Conservation (phyloP, 805 yeast genomes). For the Clavispora phyllophila region DNA sequence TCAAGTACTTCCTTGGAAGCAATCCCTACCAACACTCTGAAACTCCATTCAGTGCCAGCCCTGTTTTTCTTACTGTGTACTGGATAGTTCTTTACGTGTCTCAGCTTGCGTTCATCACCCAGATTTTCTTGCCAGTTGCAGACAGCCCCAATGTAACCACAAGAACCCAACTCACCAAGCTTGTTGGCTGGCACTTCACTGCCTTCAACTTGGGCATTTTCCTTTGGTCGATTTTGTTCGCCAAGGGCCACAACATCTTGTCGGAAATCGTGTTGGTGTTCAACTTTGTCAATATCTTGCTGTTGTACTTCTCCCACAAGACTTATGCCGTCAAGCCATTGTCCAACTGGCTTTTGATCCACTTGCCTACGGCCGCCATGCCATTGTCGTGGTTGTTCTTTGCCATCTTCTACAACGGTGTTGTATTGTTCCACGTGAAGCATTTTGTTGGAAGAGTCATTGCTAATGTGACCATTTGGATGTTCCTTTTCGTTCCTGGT, state of each 20-base stretch:
- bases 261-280: conserved; percentile 54
- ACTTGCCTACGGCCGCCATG: conserved; percentile 60
- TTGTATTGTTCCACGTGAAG: conserved; percentile 63
- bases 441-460: conserved; percentile 57
- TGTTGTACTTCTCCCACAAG: conserved; percentile 53
- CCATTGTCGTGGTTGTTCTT: conserved; percentile 74
- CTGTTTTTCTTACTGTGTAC: conserved; percentile 44
- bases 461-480: conserved; percentile 76
- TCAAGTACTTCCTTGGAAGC: conserved; percentile 55
- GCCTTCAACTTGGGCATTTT: conserved; percentile 56
- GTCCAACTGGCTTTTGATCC: conserved; percentile 51
- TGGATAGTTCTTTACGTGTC: conserved; percentile 52
- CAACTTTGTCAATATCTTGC: conserved; percentile 56
- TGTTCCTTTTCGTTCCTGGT: conserved; percentile 61
- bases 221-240: conserved; percentile 61
- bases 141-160: conserved; percentile 10
- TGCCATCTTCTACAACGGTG: conserved; percentile 81
- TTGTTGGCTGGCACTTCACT: conserved; percentile 59
- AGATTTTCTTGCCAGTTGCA: conserved; percentile 35
- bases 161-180: conserved; percentile 24
- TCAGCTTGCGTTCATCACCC: conserved; percentile 49
- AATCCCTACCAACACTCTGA: conserved; percentile 48
- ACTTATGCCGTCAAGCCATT: conserved; percentile 53
- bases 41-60: conserved; percentile 68
- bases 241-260: conserved; percentile 51